Evolutionary conservation across 78 protist genomes (phyloP).

Genomic region (Dictyostelium intermedium): DNA sequence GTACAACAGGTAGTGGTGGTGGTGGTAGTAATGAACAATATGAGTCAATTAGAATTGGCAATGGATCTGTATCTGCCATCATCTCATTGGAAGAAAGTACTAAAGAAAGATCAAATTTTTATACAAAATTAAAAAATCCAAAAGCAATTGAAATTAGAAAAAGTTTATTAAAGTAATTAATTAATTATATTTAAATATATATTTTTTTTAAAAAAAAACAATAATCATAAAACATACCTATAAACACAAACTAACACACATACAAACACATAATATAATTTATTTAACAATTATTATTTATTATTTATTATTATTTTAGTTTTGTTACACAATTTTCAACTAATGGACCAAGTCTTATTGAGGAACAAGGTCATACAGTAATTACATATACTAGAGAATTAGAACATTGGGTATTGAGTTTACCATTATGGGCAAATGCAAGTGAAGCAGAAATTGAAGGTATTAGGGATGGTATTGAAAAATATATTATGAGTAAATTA

Average conservation of each 20-base stretch:
- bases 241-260: no score
- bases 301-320: neutral
- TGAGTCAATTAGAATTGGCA: constrained; percentile 23
- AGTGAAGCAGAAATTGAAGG: constrained; percentile 75
- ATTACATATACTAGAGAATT: constrained; percentile 32
- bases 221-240: no score
- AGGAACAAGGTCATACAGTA: constrained; percentile 64
- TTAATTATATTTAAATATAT: no score
- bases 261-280: neutral
- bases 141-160: constrained; percentile 66
- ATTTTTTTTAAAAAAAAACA: no score
- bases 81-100: constrained; percentile 54
- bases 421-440: constrained; percentile 68
- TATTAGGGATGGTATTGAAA: constrained; percentile 80
- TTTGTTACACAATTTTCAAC: constrained; percentile 34
- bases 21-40: neutral
- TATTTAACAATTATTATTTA: neutral
- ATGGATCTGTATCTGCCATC: neutral
- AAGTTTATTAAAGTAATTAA: constrained; percentile 59
- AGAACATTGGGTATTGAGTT: constrained; percentile 35
- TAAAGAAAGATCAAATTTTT: constrained; percentile 42
- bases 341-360: constrained; percentile 54
- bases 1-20: neutral
- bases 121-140: constrained; percentile 57
- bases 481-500: constrained; percentile 65